phyloP scores from a whole-genome alignment of 2,329 filamentous ascomycete genomes.

The Ambrosiella xylebori region DNA sequence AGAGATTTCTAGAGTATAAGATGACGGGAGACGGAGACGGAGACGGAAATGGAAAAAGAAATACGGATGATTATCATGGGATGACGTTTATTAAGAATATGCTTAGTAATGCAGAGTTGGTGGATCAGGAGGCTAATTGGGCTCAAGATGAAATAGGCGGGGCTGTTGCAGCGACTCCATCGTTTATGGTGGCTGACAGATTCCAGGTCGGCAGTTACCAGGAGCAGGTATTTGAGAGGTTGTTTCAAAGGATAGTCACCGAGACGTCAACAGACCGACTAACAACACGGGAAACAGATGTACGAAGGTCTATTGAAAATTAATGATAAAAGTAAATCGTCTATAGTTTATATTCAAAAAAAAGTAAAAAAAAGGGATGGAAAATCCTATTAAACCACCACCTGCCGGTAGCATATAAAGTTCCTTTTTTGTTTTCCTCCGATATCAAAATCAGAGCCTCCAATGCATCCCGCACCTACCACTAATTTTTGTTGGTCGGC shows the following conservation, averaged over 20 bases:
- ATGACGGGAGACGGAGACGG: too few species aligned
- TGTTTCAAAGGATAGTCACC: slow-evolving; percentile 41
- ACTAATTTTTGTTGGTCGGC: slow-evolving; percentile 22
- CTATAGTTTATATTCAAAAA: not conserved
- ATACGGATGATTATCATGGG: not conserved
- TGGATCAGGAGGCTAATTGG: slow-evolving; percentile 20
- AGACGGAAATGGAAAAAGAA: not conserved
- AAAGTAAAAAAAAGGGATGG: too few species aligned
- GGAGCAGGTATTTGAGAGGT: slow-evolving; percentile 44
- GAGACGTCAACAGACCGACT: slow-evolving; percentile 1
- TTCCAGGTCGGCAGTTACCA: slow-evolving; percentile 59
- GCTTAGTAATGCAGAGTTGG: slow-evolving; percentile 19
- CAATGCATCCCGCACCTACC: not conserved
- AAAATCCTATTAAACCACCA: too few species aligned
- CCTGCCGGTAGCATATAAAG: too few species aligned
- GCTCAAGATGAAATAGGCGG: slow-evolving; percentile 18
- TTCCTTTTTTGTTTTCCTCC: too few species aligned
- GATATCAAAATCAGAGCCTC: not conserved
- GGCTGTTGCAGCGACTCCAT: slow-evolving; percentile 49
- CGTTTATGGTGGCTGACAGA: slow-evolving; percentile 51
- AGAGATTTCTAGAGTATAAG: not conserved
- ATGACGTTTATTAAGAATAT: slow-evolving; percentile 17
- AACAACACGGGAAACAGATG: not conserved
- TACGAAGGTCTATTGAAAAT: not conserved
- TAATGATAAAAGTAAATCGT: not conserved